phyloP scores from a whole-genome alignment of 108 stramenopile species.

The Pseudonitzschia multistriata region DNA sequence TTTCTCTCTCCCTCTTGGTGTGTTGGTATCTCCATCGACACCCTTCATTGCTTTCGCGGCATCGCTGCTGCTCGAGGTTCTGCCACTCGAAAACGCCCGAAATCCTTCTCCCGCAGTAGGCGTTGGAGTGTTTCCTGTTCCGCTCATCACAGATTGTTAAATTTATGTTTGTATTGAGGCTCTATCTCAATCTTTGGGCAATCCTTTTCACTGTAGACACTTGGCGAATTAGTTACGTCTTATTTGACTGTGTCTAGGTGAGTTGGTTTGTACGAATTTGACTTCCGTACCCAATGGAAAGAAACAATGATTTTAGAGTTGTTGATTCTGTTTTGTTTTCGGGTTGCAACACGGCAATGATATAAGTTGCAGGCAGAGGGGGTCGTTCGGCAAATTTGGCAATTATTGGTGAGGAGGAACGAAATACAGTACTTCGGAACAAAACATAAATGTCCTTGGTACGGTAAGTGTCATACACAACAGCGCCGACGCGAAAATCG shows the following conservation, averaged over 20 bases:
- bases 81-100: neutral
- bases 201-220: no score
- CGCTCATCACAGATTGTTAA: constrained; percentile 7
- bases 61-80: neutral
- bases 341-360: neutral
- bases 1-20: constrained; percentile 18
- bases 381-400: neutral
- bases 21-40: constrained; percentile 7
- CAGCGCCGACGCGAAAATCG: neutral
- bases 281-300: neutral
- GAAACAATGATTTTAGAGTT: neutral
- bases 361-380: neutral
- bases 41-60: neutral
- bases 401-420: neutral
- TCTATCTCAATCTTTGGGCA: no score
- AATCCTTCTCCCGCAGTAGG: neutral
- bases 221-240: no score
- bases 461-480: neutral
- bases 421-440: neutral
- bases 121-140: constrained; percentile 13
- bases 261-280: no score
- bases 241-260: no score
- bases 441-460: neutral
- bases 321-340: neutral
- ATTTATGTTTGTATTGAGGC: neutral